Evolutionary conservation across 1,284 basidiomycete genomes (phyloP).

Genomic region (Pholiota adiposa): DNA sequence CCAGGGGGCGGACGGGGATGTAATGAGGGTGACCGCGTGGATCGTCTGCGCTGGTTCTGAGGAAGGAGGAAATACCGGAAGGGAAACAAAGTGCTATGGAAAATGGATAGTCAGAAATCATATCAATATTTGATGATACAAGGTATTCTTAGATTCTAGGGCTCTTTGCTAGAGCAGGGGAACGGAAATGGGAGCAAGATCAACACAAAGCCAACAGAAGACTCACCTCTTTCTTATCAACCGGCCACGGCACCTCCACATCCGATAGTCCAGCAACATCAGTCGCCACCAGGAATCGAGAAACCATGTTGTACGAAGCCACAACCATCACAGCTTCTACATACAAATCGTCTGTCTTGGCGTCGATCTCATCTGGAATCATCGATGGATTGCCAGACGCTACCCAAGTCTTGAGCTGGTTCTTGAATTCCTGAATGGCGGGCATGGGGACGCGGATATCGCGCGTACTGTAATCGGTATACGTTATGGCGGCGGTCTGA

Average conservation of each 20-base stretch:
- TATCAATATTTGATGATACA: neutral
- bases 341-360: conserved; percentile 45
- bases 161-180: neutral
- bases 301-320: conserved; percentile 61
- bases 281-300: conserved; percentile 54
- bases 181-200: neutral
- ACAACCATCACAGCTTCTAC: conserved; percentile 53
- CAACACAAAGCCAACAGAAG: neutral
- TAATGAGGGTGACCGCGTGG: conserved; percentile 44
- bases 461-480: conserved; percentile 53
- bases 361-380: conserved; percentile 24
- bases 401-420: conserved; percentile 32
- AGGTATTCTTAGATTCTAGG: too few relatives aligned
- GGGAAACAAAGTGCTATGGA: conserved; percentile 21
- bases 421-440: conserved; percentile 34
- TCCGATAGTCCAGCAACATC: conserved; percentile 54
- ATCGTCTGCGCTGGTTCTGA: conserved; percentile 34
- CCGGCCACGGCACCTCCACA: conserved; percentile 48
- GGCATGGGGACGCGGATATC: conserved; percentile 40
- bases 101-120: conserved; percentile 3
- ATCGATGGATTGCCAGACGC: conserved; percentile 22
- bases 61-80: conserved; percentile 24
- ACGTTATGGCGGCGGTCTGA: conserved; percentile 47
- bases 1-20: conserved; percentile 46
- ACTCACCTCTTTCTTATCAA: conserved; percentile 45